phyloP scores from a whole-genome alignment of 2,329 filamentous ascomycete genomes.

The Ophiocordyceps polyrhachis-furcata region DNA sequence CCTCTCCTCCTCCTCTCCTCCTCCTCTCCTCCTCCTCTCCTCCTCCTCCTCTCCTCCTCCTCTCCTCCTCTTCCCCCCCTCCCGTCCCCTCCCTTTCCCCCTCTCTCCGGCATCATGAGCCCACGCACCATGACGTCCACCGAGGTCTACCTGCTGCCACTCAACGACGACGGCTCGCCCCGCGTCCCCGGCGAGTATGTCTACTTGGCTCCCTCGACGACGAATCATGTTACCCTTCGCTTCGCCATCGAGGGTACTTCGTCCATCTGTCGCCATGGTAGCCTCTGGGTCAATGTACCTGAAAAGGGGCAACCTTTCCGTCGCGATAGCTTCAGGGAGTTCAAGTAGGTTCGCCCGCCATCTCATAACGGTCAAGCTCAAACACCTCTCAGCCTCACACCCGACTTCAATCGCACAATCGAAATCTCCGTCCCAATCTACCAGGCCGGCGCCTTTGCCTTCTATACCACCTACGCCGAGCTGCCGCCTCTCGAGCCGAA shows the following conservation, averaged over 20 bases:
- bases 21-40: conserved; percentile 4
- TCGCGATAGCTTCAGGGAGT: conserved; percentile 66
- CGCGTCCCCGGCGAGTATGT: conserved; percentile 81
- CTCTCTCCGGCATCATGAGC: conserved; percentile 27
- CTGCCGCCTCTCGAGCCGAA: conserved; percentile 44
- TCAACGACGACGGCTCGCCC: conserved; percentile 86
- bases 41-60: conserved; percentile 6
- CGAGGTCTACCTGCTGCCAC: conserved; percentile 70
- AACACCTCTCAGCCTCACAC: conserved; percentile 43
- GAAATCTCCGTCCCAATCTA: conserved; percentile 78
- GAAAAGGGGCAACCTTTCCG: conserved; percentile 56
- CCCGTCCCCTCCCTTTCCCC: conserved; percentile 4
- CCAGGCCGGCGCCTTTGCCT: conserved; percentile 74
- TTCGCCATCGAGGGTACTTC: conserved; percentile 90
- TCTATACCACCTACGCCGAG: conserved; percentile 82
- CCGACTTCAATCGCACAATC: conserved; percentile 83
- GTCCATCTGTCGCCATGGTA: conserved; percentile 86
- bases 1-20: neutral
- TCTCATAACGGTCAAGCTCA: neutral
- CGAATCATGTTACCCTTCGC: conserved; percentile 59
- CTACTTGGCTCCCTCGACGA: conserved; percentile 61
- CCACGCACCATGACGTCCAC: conserved; percentile 44
- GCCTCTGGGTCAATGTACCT: conserved; percentile 92
- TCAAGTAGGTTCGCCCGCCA: conserved; percentile 45
- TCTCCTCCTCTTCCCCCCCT: conserved; percentile 4